phyloP scores from a whole-genome alignment of 768 basidiomycete species.

The Lactifluus hygrophoroides region DNA sequence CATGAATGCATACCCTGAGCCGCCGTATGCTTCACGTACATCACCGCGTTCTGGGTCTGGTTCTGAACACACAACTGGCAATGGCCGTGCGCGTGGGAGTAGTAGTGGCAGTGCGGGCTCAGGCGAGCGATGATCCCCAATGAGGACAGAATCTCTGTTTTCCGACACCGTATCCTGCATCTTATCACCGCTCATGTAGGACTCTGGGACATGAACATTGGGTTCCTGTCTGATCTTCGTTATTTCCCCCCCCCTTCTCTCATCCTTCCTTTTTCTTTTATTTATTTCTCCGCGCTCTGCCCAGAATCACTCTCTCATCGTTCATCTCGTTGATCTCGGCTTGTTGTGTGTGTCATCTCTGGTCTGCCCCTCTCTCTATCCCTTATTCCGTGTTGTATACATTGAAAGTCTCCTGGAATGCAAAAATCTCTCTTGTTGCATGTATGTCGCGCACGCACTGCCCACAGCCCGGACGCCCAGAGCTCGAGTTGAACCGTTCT shows the following conservation, averaged over 20 bases:
- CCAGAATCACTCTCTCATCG: neutral
- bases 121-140: conserved; percentile 9
- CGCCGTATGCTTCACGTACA: conserved; percentile 22
- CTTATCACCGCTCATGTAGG: neutral
- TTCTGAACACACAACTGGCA: conserved; percentile 25
- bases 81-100: conserved; percentile 16
- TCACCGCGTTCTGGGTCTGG: conserved; percentile 25
- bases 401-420: neutral
- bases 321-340: neutral
- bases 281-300: neutral
- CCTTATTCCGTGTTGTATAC: conserved; percentile 9
- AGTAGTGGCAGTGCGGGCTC: conserved; percentile 13
- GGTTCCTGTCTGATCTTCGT: neutral
- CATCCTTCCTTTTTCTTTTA: neutral
- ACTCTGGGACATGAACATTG: neutral
- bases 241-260: neutral
- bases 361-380: neutral
- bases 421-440: neutral
- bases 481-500: conserved; percentile 6
- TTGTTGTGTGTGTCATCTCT: neutral
- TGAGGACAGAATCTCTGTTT: neutral
- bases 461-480: conserved; percentile 9
- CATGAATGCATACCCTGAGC: conserved; percentile 57
- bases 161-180: neutral
- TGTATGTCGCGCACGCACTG: neutral